These are phyloP conservation scores for Cydonia oblonga DNA, from an alignment of 331 rosid species.

Conservation along the genomic window DNA sequence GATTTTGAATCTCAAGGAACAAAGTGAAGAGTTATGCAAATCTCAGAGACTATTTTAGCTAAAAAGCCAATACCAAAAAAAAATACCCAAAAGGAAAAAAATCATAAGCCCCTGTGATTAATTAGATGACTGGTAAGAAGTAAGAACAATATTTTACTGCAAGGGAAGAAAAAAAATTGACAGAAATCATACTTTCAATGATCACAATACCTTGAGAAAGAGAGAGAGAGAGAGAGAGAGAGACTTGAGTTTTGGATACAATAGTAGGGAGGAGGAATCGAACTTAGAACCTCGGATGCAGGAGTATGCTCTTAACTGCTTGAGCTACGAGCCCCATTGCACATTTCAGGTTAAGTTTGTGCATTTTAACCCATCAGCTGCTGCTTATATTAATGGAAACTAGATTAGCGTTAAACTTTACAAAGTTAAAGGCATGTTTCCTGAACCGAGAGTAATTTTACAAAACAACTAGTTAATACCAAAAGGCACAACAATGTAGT, in stretches of 20 bases:
- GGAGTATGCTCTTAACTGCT: neutral
- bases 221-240: neutral
- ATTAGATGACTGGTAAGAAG: neutral
- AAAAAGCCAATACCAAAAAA: too few species aligned
- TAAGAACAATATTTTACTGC: too few species aligned
- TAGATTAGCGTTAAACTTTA: neutral
- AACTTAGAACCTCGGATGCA: neutral
- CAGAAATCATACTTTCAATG: too few species aligned
- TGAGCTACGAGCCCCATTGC: neutral
- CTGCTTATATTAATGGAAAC: neutral
- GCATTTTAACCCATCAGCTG: neutral
- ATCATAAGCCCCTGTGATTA: neutral
- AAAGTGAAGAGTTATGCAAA: too few species aligned
- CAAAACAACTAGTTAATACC: neutral
- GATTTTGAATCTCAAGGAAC: too few species aligned
- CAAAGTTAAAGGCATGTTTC: neutral
- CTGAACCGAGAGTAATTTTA: neutral
- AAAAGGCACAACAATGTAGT: conserved; percentile 3
- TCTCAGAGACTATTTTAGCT: too few species aligned
- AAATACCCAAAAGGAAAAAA: neutral
- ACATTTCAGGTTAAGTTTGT: neutral
- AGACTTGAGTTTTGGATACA: neutral
- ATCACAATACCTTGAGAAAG: neutral
- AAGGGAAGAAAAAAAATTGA: too few species aligned
- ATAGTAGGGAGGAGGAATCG: neutral